phyloP scores from a whole-genome alignment of 306 rosid genomes.

The Parietaria judaica region DNA sequence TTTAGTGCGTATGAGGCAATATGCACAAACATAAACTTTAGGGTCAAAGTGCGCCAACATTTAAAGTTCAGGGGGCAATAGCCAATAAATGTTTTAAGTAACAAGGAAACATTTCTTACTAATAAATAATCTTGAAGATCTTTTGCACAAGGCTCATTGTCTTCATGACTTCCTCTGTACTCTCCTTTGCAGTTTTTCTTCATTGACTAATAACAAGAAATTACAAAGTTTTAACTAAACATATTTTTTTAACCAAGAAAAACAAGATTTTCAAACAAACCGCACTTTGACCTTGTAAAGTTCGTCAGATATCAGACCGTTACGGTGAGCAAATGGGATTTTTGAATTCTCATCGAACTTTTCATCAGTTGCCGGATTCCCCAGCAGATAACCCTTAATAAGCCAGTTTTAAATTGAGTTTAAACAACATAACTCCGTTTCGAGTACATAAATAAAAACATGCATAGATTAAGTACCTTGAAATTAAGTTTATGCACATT shows the following conservation, averaged over 20 bases:
- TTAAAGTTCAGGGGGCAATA: too few species aligned
- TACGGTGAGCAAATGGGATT: conserved; percentile 18
- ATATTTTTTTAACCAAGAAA: not conserved
- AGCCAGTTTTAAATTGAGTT: too few species aligned
- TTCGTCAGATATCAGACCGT: conserved; percentile 32
- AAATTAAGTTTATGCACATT: conserved; percentile 15
- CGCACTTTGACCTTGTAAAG: conserved; percentile 23
- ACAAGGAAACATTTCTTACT: conserved; percentile 10
- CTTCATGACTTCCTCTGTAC: conserved; percentile 6
- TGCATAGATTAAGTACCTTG: conserved; percentile 12
- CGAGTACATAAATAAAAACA: not conserved
- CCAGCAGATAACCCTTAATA: conserved; percentile 26
- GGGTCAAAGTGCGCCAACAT: too few species aligned
- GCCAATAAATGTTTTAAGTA: too few species aligned
- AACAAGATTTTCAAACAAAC: not conserved
- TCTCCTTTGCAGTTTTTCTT: conserved; percentile 26
- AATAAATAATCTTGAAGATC: conserved; percentile 22
- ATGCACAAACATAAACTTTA: too few species aligned
- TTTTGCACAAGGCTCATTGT: conserved; percentile 13
- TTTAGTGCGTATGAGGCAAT: too few species aligned
- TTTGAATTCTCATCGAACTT: conserved; percentile 9
- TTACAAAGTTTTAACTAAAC: not conserved
- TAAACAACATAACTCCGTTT: not conserved
- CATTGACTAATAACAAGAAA: conserved; percentile 4
- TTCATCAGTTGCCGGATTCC: conserved; percentile 17